A percentile compares a stretch with the other conserved stretches of the same genome.
Evolutionary conservation across 805 yeast species (phyloP).

Genomic region (Kuraishia floccosa): DNA sequence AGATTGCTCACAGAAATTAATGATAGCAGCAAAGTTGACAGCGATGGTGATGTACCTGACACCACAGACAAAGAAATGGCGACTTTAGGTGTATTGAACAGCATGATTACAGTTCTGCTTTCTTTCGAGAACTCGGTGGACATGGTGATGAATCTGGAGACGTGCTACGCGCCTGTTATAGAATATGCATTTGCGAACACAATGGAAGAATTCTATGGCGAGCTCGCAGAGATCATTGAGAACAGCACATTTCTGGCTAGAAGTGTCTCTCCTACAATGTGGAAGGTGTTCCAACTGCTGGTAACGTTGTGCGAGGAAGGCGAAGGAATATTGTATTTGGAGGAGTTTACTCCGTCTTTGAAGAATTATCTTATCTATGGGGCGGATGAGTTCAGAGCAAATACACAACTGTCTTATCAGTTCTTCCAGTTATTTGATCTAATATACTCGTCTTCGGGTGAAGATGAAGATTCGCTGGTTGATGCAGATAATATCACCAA

Average conservation of each 20-base stretch:
- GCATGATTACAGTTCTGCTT: conserved; percentile 77
- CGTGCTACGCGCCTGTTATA: conserved; percentile 63
- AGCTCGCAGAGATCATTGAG: conserved; percentile 72
- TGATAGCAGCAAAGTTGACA: conserved; percentile 41
- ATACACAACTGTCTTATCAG: conserved; percentile 34
- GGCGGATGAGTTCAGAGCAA: conserved; percentile 31
- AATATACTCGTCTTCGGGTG: conserved; percentile 19
- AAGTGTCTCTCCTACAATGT: conserved; percentile 55
- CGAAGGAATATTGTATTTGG: conserved; percentile 54
- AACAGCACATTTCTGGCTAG: conserved; percentile 57
- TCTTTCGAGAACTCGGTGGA: conserved; percentile 78
- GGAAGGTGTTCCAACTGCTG: conserved; percentile 56
- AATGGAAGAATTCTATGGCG: conserved; percentile 74
- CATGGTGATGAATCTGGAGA: conserved; percentile 58
- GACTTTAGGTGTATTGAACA: conserved; percentile 76
- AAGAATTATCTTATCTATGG: conserved; percentile 62
- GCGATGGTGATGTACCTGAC: conserved; percentile 31
- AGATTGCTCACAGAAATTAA: conserved; percentile 59
- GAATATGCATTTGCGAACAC: conserved; percentile 52
- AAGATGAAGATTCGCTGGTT: conserved; percentile 32
- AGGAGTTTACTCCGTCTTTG: conserved; percentile 64
- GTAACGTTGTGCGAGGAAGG: conserved; percentile 23
- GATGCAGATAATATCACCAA: conserved; percentile 44
- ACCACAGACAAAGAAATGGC: conserved; percentile 71
- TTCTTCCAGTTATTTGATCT: conserved; percentile 38